Evolutionary conservation across 2,329 filamentous ascomycete genomes (phyloP).

Genomic region (Xylariaceae sp.): DNA sequence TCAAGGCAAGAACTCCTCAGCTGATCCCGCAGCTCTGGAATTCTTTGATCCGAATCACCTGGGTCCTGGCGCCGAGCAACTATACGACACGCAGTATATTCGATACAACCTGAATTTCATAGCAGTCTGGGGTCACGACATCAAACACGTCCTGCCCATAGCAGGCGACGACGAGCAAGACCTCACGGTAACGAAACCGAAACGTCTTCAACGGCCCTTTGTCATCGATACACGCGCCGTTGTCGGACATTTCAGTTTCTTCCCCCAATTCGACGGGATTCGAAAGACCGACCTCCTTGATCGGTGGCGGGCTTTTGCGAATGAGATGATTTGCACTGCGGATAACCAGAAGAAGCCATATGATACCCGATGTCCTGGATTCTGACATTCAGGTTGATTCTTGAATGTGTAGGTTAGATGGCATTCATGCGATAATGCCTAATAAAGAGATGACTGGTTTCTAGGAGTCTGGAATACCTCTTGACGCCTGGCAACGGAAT

Average conservation of each 20-base stretch:
- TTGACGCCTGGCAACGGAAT: no score
- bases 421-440: no score
- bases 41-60: constrained; percentile 13
- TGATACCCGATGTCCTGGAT: constrained; percentile 26
- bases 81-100: constrained; percentile 44
- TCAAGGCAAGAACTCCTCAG: constrained; percentile 15
- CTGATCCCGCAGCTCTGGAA: constrained; percentile 14
- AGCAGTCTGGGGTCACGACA: constrained; percentile 47
- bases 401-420: not conserved
- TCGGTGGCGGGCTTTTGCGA: constrained; percentile 49
- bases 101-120: constrained; percentile 51
- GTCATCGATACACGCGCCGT: constrained; percentile 51
- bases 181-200: constrained; percentile 38
- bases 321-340: constrained; percentile 43
- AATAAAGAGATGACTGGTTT: no score
- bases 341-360: constrained; percentile 26
- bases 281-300: constrained; percentile 48
- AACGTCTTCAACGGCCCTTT: constrained; percentile 37
- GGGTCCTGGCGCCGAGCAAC: constrained; percentile 30
- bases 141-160: constrained; percentile 41
- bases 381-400: constrained; percentile 8
- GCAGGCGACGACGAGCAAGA: constrained; percentile 43
- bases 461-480: no score
- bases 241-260: constrained; percentile 48
- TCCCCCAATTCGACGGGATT: constrained; percentile 39